Evolutionary conservation across 2,329 filamentous ascomycete genomes (phyloP), one percentile per base, ranked within the genome.

Genomic region (Aureobasidium namibiae): DNA sequence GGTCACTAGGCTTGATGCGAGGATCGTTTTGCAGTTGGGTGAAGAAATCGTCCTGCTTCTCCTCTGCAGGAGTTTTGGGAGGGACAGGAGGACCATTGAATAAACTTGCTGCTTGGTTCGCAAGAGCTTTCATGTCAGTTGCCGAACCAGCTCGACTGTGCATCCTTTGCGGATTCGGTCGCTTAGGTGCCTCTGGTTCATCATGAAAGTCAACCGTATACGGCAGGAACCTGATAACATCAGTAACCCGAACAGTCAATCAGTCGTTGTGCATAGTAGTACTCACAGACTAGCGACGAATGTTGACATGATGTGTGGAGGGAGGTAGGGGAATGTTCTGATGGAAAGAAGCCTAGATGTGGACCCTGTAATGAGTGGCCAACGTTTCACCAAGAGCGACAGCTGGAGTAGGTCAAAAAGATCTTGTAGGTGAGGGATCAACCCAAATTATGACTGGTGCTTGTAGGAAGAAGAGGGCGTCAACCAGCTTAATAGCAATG

Each of bases 121-220:
- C 38, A 26, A 41, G n/a, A 13, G 21, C 10, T 14, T 44, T 53
- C 42, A 44, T 59, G 11, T 54, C 57, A 54, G 48, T 42, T 13
- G 18, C 29, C 9, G 59, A 61, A 5, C 29, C 36, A 8, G 45
- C 45, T 31, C 52, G 50, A 29, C 59, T 61, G 36, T 56, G 50
- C 26, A 52, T 36, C 38, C 59, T 42, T 8, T 50, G 29, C 18
- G 31, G 33, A 39, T 45, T 57, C 29, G 48, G 56, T 33, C 60
- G 42, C 16, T 36, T 33, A 10, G 49, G 60, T 34, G 60, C 46
- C 36, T 60, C 36, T 60, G 61, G 82, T 60, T 89, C 79, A 66
- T 86, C 86, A 57, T 77, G 70, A 73, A 97, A 97, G 73, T 95
- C 86, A 68, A 96, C 80, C 41, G 92, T 97, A 72, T 95, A 92